Evolutionary conservation across 2,329 filamentous ascomycete species (phyloP).

Genomic region (Fusarium sp.): DNA sequence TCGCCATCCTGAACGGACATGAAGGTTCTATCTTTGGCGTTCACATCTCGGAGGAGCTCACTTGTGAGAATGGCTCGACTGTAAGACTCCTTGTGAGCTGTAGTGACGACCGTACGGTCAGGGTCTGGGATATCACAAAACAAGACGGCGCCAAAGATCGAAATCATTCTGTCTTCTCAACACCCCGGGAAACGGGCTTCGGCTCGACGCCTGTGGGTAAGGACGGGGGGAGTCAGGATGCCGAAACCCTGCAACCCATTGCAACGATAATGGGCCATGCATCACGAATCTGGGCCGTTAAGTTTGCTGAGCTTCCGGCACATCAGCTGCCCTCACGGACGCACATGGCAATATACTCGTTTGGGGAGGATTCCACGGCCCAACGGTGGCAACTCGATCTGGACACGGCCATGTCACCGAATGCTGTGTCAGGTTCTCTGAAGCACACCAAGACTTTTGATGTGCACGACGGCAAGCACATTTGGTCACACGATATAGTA

Average conservation of each 20-base stretch:
- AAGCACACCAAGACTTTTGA: constrained; percentile 70
- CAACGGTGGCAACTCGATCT: constrained; percentile 78
- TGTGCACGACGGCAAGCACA: constrained; percentile 88
- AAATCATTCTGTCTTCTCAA: constrained; percentile 44
- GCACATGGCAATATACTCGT: constrained; percentile 76
- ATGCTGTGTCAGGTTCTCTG: constrained; percentile 54
- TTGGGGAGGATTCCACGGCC: constrained; percentile 87
- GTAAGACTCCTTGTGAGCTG: constrained; percentile 87
- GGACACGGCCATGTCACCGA: constrained; percentile 16
- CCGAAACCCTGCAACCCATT: constrained; percentile 60
- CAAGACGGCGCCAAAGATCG: constrained; percentile 44
- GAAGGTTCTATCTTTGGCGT: constrained; percentile 97
- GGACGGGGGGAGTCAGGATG: constrained; percentile 18
- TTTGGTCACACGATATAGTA: constrained; percentile 80
- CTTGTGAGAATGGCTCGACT: constrained; percentile 53
- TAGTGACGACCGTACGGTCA: constrained; percentile 93
- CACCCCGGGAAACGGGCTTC: constrained; percentile 75
- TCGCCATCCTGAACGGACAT: constrained; percentile 76
- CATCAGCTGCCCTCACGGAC: constrained; percentile 30
- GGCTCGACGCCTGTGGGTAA: constrained; percentile 55
- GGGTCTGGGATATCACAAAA: constrained; percentile 87
- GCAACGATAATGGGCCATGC: constrained; percentile 87
- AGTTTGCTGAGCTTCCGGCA: constrained; percentile 67
- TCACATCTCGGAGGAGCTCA: constrained; percentile 75
- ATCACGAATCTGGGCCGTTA: constrained; percentile 91